Evolutionary conservation across 495 filamentous ascomycete genomes (phyloP).

Genomic region (Penicillium atrosanguineum): DNA sequence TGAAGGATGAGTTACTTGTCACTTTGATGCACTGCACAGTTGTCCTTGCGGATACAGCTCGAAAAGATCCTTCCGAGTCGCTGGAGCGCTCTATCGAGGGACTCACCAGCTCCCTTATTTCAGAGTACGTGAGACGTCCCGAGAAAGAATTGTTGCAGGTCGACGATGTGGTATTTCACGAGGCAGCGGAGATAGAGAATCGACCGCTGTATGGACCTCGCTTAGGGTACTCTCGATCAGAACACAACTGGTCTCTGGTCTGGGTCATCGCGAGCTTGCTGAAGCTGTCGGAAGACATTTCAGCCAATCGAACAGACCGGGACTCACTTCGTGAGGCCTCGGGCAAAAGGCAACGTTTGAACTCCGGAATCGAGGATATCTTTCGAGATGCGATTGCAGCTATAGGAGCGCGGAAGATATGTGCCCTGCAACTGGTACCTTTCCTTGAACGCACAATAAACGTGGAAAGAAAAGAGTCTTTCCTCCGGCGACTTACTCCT

Average conservation of each 20-base stretch:
- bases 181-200: slow-evolving; percentile 14
- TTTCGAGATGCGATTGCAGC: slow-evolving; percentile 57
- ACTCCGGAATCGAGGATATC: slow-evolving; percentile 57
- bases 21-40: slow-evolving; percentile 60
- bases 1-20: slow-evolving; percentile 71
- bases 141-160: slow-evolving; percentile 72
- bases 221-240: slow-evolving; percentile 41
- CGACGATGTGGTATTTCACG: slow-evolving; percentile 65
- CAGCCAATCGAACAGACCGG: slow-evolving; percentile 8
- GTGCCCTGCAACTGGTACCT: slow-evolving; percentile 74
- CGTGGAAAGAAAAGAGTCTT: slow-evolving; percentile 39
- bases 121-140: slow-evolving; percentile 68
- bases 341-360: slow-evolving; percentile 62
- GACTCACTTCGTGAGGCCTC: slow-evolving; percentile 20
- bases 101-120: slow-evolving; percentile 60
- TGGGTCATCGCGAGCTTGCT: slow-evolving; percentile 39
- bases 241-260: slow-evolving; percentile 47
- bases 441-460: slow-evolving; percentile 55
- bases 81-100: slow-evolving; percentile 43
- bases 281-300: slow-evolving; percentile 28
- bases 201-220: slow-evolving; percentile 37
- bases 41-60: slow-evolving; percentile 28
- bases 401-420: slow-evolving; percentile 55
- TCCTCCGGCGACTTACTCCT: slow-evolving; percentile 47
- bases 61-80: slow-evolving; percentile 28